phyloP scores from a whole-genome alignment of 2,329 filamentous ascomycete genomes.

The Sporothrix schenckii region DNA sequence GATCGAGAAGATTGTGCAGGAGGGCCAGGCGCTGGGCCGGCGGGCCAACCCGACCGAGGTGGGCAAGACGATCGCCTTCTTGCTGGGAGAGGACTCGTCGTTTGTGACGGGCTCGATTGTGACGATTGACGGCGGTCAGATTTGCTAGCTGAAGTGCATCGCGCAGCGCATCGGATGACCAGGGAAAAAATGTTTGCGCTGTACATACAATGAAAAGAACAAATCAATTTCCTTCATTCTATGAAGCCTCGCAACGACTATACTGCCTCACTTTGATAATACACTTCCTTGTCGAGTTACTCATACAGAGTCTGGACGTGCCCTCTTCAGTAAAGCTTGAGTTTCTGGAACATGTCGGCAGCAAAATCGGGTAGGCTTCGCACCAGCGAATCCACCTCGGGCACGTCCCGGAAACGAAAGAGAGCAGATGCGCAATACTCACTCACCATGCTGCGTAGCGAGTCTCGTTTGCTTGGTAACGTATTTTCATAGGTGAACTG shows the following conservation, averaged over 20 bases:
- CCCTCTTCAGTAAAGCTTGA: neutral
- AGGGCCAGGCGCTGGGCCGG: slow-evolving; percentile 41
- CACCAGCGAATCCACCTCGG: neutral
- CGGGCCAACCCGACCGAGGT: slow-evolving; percentile 56
- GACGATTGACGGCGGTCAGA: slow-evolving; percentile 23
- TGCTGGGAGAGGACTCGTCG: slow-evolving; percentile 41
- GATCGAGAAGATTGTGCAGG: slow-evolving; percentile 48
- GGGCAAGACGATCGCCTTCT: slow-evolving; percentile 52
- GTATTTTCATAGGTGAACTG: neutral
- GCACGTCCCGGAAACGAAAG: neutral
- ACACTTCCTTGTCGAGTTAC: too few relatives aligned
- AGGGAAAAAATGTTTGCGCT: neutral
- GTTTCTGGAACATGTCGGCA: neutral
- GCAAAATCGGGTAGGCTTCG: neutral
- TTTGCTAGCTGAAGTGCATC: neutral
- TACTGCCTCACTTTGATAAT: too few relatives aligned
- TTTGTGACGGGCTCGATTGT: slow-evolving; percentile 25
- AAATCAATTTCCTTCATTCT: neutral
- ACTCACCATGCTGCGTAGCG: neutral
- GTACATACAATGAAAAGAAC: neutral
- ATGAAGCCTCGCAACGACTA: neutral
- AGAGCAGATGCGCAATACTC: neutral
- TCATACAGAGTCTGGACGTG: too few relatives aligned
- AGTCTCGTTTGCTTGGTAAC: neutral
- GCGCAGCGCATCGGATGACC: too few relatives aligned